Conservation (phyloP, 106 monocot species). For the Platanthera guangdongensis region DNA sequence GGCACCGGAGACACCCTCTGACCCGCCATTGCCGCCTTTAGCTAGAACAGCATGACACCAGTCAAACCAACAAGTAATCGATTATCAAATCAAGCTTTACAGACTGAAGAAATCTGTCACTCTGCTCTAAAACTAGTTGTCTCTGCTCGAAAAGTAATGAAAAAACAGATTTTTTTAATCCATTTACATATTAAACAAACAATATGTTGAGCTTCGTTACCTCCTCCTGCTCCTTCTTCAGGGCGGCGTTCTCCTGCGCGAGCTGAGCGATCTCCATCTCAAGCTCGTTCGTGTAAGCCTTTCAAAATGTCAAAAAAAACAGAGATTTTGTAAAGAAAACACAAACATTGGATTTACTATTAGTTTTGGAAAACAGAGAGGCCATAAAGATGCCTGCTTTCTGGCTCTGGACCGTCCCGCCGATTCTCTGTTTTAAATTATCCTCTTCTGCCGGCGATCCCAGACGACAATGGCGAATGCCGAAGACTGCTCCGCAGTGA, state of each 20-base stretch:
- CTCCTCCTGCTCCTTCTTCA: conserved; percentile 37
- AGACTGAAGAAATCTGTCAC: too few species aligned
- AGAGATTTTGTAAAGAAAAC: background rate
- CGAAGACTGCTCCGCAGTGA: background rate
- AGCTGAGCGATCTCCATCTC: conserved; percentile 39
- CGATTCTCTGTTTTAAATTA: conserved; percentile 39
- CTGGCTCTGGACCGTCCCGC: conserved; percentile 33
- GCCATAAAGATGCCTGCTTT: conserved; percentile 15
- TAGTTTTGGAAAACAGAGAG: background rate
- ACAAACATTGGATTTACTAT: background rate
- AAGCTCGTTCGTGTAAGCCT: conserved; percentile 60
- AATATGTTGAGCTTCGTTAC: conserved; percentile 7
- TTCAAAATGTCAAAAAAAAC: background rate
- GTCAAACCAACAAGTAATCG: background rate
- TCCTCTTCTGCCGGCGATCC: conserved; percentile 16
- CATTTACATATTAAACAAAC: too few species aligned
- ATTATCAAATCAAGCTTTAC: background rate
- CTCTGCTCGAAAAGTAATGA: too few species aligned
- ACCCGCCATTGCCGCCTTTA: conserved; percentile 30
- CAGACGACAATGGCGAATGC: background rate
- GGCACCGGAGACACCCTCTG: conserved; percentile 15
- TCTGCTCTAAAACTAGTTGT: too few species aligned
- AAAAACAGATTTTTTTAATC: too few species aligned
- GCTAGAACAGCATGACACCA: conserved; percentile 11
- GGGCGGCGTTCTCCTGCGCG: conserved; percentile 36